Evolutionary conservation across 345 rosid genomes (phyloP).

Genomic region (Raphanus sativus): DNA sequence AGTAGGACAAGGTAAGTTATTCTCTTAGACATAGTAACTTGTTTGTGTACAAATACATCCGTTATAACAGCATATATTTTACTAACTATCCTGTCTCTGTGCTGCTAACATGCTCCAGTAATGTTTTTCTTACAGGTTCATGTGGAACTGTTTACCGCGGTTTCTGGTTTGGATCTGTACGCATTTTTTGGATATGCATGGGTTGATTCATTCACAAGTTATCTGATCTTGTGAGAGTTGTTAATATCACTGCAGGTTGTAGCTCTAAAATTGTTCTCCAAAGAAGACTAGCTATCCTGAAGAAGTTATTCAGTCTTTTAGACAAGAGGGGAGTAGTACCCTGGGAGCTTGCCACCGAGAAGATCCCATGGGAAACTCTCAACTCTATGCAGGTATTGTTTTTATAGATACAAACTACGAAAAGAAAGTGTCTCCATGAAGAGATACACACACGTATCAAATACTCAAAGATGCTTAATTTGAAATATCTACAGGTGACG

Average conservation of each 20-base stretch:
- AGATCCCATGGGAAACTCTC: slow-evolving; percentile 95
- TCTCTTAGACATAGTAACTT: not conserved
- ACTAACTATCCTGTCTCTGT: slow-evolving; percentile 7
- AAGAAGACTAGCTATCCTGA: slow-evolving; percentile 90
- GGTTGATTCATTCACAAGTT: slow-evolving; percentile 33
- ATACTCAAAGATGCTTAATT: too few species aligned
- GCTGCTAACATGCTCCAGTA: slow-evolving; percentile 1
- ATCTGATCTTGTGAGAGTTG: slow-evolving; percentile 21
- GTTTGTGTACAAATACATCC: slow-evolving; percentile 3
- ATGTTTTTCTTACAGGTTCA: slow-evolving; percentile 61
- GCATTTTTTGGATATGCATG: slow-evolving; percentile 47
- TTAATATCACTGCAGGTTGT: slow-evolving; percentile 68
- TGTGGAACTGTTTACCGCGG: slow-evolving; percentile 97
- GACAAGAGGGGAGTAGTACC: slow-evolving; percentile 96
- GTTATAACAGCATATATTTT: too few species aligned
- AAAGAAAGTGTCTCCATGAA: too few species aligned
- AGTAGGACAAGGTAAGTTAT: slow-evolving; percentile 99
- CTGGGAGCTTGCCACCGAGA: slow-evolving; percentile 94
- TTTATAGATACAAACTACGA: too few species aligned
- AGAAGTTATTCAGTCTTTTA: slow-evolving; percentile 70
- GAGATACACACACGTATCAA: too few species aligned
- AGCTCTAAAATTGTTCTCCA: slow-evolving; percentile 90
- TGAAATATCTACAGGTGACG: too few species aligned
- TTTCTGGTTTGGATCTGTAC: slow-evolving; percentile 99
- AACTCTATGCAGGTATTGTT: slow-evolving; percentile 97